These are phyloP conservation scores for Glycine soja DNA, from an alignment of 306 rosid species.

Conservation along the genomic window DNA sequence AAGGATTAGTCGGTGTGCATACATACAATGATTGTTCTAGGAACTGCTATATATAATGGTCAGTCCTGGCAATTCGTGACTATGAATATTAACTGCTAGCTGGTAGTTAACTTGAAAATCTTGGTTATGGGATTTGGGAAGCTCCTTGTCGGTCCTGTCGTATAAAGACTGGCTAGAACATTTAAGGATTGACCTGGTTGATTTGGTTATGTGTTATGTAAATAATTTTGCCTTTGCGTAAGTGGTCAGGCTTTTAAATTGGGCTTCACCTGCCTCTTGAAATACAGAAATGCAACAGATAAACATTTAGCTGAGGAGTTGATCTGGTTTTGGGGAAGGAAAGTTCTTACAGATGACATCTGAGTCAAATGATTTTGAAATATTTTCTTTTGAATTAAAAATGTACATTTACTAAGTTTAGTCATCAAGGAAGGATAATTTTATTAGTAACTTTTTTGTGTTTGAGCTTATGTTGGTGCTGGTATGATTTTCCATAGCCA, in stretches of 20 bases:
- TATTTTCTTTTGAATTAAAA: neutral
- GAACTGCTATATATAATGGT: neutral
- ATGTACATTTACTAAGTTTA: slow-evolving; percentile 8
- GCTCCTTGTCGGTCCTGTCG: neutral
- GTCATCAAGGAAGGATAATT: neutral
- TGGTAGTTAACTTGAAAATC: neutral
- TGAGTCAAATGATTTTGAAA: slow-evolving; percentile 17
- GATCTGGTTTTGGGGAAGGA: neutral
- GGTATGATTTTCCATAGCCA: neutral
- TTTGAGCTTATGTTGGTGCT: neutral
- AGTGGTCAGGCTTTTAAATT: neutral
- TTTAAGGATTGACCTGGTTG: neutral
- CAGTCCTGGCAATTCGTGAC: neutral
- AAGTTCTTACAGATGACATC: neutral
- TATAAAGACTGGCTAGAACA: neutral
- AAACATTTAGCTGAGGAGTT: slow-evolving; percentile 9
- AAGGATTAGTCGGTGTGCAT: neutral
- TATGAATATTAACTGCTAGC: neutral
- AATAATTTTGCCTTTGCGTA: neutral
- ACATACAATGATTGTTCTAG: slow-evolving; percentile 6
- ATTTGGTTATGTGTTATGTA: neutral
- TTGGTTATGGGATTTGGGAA: neutral
- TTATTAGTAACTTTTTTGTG: neutral
- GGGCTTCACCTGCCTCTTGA: slow-evolving; percentile 1
- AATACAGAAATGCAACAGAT: neutral